Conservation (phyloP, 108 stramenopile species). For the Seminavis robusta region DNA sequence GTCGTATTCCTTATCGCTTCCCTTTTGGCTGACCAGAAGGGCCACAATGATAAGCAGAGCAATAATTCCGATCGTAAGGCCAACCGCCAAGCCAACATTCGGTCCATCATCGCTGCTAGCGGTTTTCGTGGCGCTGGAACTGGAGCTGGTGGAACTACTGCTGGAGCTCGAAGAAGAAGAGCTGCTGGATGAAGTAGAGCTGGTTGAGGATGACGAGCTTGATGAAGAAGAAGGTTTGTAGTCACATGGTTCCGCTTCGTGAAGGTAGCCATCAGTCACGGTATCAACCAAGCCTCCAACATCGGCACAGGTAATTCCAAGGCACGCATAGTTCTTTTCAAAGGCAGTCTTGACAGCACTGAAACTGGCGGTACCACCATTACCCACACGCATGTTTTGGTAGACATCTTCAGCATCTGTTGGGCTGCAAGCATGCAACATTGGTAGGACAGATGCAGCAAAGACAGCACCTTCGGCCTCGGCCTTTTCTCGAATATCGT, state of each 20-base stretch:
- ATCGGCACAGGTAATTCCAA: conserved; percentile 58
- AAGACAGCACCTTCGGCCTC: conserved; percentile 68
- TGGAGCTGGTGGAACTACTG: too few relatives aligned
- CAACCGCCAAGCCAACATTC: conserved; percentile 13
- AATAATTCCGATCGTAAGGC: conserved; percentile 10
- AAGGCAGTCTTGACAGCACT: conserved; percentile 59
- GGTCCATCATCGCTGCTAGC: background rate
- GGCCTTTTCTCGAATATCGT: conserved; percentile 41
- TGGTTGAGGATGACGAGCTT: too few relatives aligned
- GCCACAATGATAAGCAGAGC: too few relatives aligned
- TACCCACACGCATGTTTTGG: conserved; percentile 51
- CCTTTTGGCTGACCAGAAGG: too few relatives aligned
- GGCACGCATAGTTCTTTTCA: conserved; percentile 52
- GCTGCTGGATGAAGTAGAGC: too few relatives aligned
- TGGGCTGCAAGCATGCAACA: conserved; percentile 45
- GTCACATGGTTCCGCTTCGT: conserved; percentile 24
- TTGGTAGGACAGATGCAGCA: conserved; percentile 69
- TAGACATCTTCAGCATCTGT: conserved; percentile 61
- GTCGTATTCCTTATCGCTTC: too few relatives aligned
- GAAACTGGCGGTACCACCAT: conserved; percentile 28
- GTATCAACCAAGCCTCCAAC: conserved; percentile 63
- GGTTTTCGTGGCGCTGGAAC: background rate
- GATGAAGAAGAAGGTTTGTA: too few relatives aligned
- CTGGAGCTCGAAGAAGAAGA: too few relatives aligned
- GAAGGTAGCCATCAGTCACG: conserved; percentile 13